Conservation (phyloP, 192 early-diverging fungal species). For the Backusella tarrabulga region DNA sequence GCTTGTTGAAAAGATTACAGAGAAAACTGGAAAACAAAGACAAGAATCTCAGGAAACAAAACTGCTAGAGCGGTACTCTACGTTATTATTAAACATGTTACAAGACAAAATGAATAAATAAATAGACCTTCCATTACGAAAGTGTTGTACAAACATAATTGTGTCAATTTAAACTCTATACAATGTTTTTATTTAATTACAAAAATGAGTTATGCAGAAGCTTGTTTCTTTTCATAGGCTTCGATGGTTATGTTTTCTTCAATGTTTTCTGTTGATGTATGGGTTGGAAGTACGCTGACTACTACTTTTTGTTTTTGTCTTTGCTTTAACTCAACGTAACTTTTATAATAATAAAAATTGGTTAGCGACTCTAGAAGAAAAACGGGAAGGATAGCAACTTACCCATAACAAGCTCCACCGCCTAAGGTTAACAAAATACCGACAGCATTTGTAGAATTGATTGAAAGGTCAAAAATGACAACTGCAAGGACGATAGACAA, state of each 20-base stretch:
- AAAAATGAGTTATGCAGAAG: slow-evolving; percentile 1
- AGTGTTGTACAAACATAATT: not conserved
- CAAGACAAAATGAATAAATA: slow-evolving; percentile 12
- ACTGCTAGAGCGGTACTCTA: not conserved
- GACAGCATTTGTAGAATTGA: slow-evolving; percentile 53
- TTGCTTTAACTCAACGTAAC: not conserved
- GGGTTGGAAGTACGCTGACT: not conserved
- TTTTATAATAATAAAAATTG: not conserved
- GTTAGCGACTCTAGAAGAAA: not conserved
- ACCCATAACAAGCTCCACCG: slow-evolving; percentile 60
- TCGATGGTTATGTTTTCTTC: not conserved
- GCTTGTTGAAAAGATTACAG: not conserved
- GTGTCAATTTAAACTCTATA: not conserved
- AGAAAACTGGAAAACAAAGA: slow-evolving; percentile 1
- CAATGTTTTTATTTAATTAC: not conserved
- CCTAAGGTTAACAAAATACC: slow-evolving; percentile 62
- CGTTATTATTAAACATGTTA: slow-evolving; percentile 1
- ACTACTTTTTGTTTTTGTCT: not conserved
- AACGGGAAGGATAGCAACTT: not conserved
- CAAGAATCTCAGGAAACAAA: slow-evolving; percentile 11
- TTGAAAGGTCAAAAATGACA: slow-evolving; percentile 57
- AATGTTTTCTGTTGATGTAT: not conserved
- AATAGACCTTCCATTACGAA: not conserved
- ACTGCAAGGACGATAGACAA: slow-evolving; percentile 65
- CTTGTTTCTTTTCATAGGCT: not conserved